Conservation (phyloP, 2,329 filamentous ascomycete genomes). For the Beauveria sp. region DNA sequence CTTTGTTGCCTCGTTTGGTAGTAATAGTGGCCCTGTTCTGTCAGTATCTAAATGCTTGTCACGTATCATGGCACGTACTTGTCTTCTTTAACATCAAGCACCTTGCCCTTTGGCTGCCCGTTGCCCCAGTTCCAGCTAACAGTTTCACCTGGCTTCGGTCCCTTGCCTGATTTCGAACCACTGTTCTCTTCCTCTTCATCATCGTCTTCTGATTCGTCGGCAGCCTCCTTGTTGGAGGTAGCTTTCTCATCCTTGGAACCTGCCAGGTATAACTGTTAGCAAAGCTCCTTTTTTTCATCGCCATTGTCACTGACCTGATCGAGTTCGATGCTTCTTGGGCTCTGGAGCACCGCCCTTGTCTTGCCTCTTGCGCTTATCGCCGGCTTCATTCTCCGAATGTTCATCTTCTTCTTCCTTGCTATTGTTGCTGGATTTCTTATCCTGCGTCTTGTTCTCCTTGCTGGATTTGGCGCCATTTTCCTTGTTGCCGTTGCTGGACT, state of each 20-base stretch:
- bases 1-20: constrained; percentile 34
- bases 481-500: not conserved
- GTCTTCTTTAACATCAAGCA: constrained; percentile 32
- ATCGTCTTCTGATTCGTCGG: constrained; percentile 11
- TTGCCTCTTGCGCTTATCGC: constrained; percentile 22
- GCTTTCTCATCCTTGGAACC: not conserved
- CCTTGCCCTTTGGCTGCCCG: constrained; percentile 35
- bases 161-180: constrained; percentile 19
- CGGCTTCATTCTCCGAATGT: constrained; percentile 11
- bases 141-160: constrained; percentile 31
- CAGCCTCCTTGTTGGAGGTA: constrained; percentile 11
- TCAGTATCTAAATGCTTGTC: not conserved
- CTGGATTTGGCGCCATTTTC: not conserved
- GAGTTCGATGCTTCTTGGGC: constrained; percentile 26
- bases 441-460: too few species aligned
- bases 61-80: not conserved
- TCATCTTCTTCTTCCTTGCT: constrained; percentile 5
- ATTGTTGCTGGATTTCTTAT: not conserved
- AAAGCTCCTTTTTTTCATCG: constrained; percentile 12
- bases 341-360: constrained; percentile 17
- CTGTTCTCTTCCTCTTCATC: constrained; percentile 16
- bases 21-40: constrained; percentile 26
- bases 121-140: constrained; percentile 40
- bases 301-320: constrained; percentile 15
- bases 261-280: not conserved